Evolutionary conservation across 2,329 filamentous ascomycete genomes (phyloP), one percentile per base, ranked within the genome.

Genomic region (Pyrenochaeta sp.): DNA sequence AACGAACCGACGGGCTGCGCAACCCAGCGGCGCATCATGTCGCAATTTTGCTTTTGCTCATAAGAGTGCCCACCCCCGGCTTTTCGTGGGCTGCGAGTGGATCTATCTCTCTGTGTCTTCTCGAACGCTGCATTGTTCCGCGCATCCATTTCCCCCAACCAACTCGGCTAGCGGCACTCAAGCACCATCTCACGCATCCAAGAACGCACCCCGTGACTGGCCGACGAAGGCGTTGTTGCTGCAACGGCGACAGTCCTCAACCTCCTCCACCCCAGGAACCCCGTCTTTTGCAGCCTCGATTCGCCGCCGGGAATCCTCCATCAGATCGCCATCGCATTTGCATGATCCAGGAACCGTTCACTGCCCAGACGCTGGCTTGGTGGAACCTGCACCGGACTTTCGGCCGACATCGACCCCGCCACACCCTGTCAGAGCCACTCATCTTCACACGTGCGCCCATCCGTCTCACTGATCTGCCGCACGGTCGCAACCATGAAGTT

Each of bases 401-500:
- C 26, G 19, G 1, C 29, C 35, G 39, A 32, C 39, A 37, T 22
- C 7, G 20, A 37, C 38, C 43, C 48, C 52, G 43, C 54, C 11
- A 49, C 51, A 51, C 17, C 23, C 19, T 27, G 48, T 52, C 40
- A 28, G 36, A 43, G 41, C 47, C 44, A 37, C 34, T 32, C 35
- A 29, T 29, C 32, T 19, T 21, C 49, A 55, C 60, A 71, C 67
- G 67, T 70, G 68, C 46, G 27, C 41, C 34, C 42, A 47, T 52
- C 43, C 47, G 43, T 53, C 31, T 32, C 21, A 41, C 37, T 53
- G 53, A 64, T 41, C 56, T 55, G 61, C 51, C 56, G 28, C 41
- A 23, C 41, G 28, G 27, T 39, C 21, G 17, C 48, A 24, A 47
- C 42, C 51, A 96, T 96, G 90, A 96, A 96, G 78, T 96, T 95